A percentile compares a stretch with the other conserved stretches of the same genome.
phyloP scores from a whole-genome alignment of 2,329 filamentous ascomycete species.

The Phialophora expanda region DNA sequence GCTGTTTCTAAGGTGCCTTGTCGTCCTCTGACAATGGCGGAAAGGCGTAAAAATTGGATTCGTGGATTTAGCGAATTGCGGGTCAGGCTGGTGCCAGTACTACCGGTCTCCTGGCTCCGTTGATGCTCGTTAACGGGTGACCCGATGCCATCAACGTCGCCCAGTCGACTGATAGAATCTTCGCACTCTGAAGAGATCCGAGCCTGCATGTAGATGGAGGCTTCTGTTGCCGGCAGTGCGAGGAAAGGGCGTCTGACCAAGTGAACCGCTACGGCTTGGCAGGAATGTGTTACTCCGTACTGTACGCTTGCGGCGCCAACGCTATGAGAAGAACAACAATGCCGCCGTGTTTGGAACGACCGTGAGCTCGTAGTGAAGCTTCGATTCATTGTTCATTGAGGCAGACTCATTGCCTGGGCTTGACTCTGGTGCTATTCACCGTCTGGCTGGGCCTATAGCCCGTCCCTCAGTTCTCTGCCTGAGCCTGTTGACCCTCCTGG shows the following conservation, averaged over 20 bases:
- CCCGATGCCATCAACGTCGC: slow-evolving; percentile 35
- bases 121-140: slow-evolving; percentile 26
- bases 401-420: not conserved
- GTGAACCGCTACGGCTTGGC: slow-evolving; percentile 26
- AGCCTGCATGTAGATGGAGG: slow-evolving; percentile 35
- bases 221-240: slow-evolving; percentile 26
- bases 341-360: not conserved
- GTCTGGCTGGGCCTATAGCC: not conserved
- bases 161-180: slow-evolving; percentile 35
- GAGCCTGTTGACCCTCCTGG: slow-evolving; percentile 13
- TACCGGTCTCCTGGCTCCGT: slow-evolving; percentile 32
- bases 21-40: slow-evolving; percentile 31
- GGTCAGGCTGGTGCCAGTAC: slow-evolving; percentile 8
- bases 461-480: slow-evolving; percentile 12
- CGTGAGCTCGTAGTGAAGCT: not conserved
- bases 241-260: slow-evolving; percentile 29
- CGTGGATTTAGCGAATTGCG: slow-evolving; percentile 33
- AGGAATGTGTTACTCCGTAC: not conserved
- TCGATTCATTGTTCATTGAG: slow-evolving; percentile 5
- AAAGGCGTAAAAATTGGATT: slow-evolving; percentile 36
- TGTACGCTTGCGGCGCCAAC: not conserved
- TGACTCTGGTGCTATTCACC: slow-evolving; percentile 2
- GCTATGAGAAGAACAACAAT: not conserved
- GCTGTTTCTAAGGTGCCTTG: slow-evolving; percentile 35
- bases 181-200: slow-evolving; percentile 29